Percentiles rank a stretch among this genome's conserved stretches.
These are phyloP conservation scores for Fusarium oligoseptatum DNA, from an alignment of 2,329 filamentous ascomycete species.

Conservation along the genomic window DNA sequence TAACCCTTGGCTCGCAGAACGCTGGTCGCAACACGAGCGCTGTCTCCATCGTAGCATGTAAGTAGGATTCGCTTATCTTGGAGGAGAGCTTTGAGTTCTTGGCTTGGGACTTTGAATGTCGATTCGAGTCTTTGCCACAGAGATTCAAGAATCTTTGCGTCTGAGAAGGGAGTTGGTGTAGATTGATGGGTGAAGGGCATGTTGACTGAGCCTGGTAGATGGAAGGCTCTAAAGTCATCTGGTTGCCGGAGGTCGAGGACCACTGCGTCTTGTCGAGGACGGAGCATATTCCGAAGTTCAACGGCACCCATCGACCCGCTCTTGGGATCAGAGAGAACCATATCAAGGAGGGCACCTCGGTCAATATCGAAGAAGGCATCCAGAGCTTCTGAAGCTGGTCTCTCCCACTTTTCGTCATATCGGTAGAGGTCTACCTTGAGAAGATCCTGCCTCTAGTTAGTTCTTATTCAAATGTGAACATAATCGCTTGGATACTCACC, in stretches of 20 bases:
- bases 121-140: slow-evolving; percentile 63
- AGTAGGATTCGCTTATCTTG: slow-evolving; percentile 57
- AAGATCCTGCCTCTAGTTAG: slow-evolving; percentile 30
- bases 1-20: slow-evolving; percentile 64
- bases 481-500: slow-evolving; percentile 26
- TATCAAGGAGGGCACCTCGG: slow-evolving; percentile 22
- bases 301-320: neutral
- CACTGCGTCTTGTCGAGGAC: slow-evolving; percentile 45
- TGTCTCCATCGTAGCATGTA: slow-evolving; percentile 68
- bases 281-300: slow-evolving; percentile 22
- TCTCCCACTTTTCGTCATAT: slow-evolving; percentile 48
- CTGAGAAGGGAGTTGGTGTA: slow-evolving; percentile 60
- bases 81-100: slow-evolving; percentile 41
- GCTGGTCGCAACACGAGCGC: slow-evolving; percentile 65
- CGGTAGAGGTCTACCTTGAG: slow-evolving; percentile 42
- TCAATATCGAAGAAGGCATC: slow-evolving; percentile 32
- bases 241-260: slow-evolving; percentile 61
- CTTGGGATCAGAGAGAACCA: slow-evolving; percentile 18
- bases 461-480: too few species aligned
- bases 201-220: slow-evolving; percentile 60
- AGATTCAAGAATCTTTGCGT: slow-evolving; percentile 56
- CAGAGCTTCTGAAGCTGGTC: slow-evolving; percentile 24
- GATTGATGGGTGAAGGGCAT: slow-evolving; percentile 56
- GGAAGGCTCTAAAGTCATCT: slow-evolving; percentile 57
- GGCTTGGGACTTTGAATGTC: slow-evolving; percentile 52